Percentiles rank a stretch among this genome's conserved stretches.
Evolutionary conservation across 768 basidiomycete species (phyloP).

Genomic region (Russula vinacea): DNA sequence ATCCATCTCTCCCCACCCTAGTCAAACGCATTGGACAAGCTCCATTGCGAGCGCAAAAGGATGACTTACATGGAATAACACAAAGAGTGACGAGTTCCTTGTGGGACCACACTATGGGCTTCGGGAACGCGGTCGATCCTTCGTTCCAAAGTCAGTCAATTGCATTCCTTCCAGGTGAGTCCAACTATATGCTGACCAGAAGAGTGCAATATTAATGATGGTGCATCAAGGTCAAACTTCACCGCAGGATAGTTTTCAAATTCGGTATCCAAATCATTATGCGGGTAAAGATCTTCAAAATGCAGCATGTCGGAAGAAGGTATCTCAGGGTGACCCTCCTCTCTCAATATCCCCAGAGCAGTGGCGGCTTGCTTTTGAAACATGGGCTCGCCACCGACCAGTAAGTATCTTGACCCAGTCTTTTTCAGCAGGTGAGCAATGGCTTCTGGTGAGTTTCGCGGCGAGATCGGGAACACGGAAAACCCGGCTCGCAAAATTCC

Average conservation of each 20-base stretch:
- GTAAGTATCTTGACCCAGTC: slow-evolving; percentile 35
- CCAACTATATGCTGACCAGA: slow-evolving; percentile 29
- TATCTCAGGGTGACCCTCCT: slow-evolving; percentile 9
- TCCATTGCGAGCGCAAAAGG: not conserved
- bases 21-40: not conserved
- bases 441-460: slow-evolving; percentile 46
- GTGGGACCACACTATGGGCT: slow-evolving; percentile 33
- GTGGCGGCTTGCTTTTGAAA: slow-evolving; percentile 26
- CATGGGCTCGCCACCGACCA: slow-evolving; percentile 32
- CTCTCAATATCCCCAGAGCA: slow-evolving; percentile 17
- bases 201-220: slow-evolving; percentile 34
- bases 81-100: slow-evolving; percentile 16
- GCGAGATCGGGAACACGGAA: slow-evolving; percentile 40
- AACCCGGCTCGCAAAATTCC: slow-evolving; percentile 44
- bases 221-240: slow-evolving; percentile 26
- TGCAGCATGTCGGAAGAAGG: slow-evolving; percentile 27
- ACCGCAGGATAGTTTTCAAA: slow-evolving; percentile 26
- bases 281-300: slow-evolving; percentile 32
- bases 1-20: slow-evolving; percentile 32
- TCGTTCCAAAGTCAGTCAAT: not conserved
- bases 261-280: slow-evolving; percentile 3
- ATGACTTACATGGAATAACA: slow-evolving; percentile 22
- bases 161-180: not conserved
- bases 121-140: slow-evolving; percentile 36
- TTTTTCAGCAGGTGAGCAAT: slow-evolving; percentile 32